Percentiles rank a stretch among this genome's conserved stretches.
Conservation (phyloP, 2,329 filamentous ascomycete species). For the Endoconidiophora laricicola region DNA sequence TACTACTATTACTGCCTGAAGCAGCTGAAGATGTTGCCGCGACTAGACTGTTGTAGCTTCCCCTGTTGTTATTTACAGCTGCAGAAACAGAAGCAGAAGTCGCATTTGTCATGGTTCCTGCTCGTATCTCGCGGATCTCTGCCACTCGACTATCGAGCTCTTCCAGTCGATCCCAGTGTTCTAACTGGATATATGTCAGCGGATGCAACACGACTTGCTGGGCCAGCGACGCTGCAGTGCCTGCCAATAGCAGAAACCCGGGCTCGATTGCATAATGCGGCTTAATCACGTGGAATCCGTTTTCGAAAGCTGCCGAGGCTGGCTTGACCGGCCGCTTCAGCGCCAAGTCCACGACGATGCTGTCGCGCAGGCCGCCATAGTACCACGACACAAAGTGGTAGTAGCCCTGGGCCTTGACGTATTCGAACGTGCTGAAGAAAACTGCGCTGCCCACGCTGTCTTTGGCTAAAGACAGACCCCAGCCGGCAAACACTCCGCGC, state of each 20-base stretch:
- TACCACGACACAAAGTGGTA: conserved; percentile 56
- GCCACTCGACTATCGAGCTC: conserved; percentile 46
- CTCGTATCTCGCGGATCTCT: conserved; percentile 8
- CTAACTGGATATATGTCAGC: conserved; percentile 50
- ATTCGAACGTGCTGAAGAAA: conserved; percentile 64
- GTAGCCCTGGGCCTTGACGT: conserved; percentile 54
- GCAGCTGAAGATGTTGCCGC: too few species aligned
- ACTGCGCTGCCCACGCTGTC: conserved; percentile 52
- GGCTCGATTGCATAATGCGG: conserved; percentile 65
- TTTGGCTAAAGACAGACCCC: conserved; percentile 50
- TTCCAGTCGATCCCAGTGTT: conserved; percentile 58
- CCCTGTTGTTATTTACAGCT: too few species aligned
- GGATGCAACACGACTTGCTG: conserved; percentile 59
- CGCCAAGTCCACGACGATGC: conserved; percentile 26
- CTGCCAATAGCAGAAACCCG: conserved; percentile 51
- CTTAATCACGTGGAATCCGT: conserved; percentile 35
- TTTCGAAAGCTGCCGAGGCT: neutral
- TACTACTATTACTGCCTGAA: conserved; percentile 17
- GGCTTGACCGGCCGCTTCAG: conserved; percentile 3
- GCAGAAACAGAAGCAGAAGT: too few species aligned
- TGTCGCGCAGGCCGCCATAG: conserved; percentile 42
- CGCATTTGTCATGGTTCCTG: conserved; percentile 17
- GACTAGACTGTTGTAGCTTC: too few species aligned
- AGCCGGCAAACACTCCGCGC: conserved; percentile 59
- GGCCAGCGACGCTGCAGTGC: conserved; percentile 48